Evolutionary conservation across 495 filamentous ascomycete genomes (phyloP).

Genomic region (Penicillium odoratum): DNA sequence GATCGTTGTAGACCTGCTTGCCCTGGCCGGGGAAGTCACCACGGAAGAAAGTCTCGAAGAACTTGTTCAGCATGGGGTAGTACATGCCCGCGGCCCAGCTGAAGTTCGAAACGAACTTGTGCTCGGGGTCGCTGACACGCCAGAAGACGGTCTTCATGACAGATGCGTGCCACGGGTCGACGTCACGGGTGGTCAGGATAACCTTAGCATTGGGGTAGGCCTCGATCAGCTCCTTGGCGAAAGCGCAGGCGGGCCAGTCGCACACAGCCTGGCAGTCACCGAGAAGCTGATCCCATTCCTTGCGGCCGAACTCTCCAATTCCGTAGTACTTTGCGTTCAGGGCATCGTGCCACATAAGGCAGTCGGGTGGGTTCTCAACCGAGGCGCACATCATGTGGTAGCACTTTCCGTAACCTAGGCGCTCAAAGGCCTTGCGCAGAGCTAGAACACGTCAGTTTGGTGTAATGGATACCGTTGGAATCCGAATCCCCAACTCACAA

Average conservation of each 20-base stretch:
- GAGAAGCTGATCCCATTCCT: constrained; percentile 67
- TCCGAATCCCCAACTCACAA: constrained; percentile 43
- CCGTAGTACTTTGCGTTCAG: constrained; percentile 65
- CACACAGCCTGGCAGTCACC: constrained; percentile 66
- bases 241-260: constrained; percentile 66
- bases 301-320: constrained; percentile 58
- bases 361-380: constrained; percentile 60
- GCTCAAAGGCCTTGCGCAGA: constrained; percentile 57
- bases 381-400: constrained; percentile 69
- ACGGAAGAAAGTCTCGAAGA: constrained; percentile 58
- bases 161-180: constrained; percentile 58
- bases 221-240: constrained; percentile 66
- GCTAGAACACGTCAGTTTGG: constrained; percentile 33
- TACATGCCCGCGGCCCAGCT: constrained; percentile 59
- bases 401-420: constrained; percentile 60
- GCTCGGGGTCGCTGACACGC: constrained; percentile 56
- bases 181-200: constrained; percentile 61
- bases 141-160: constrained; percentile 55
- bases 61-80: constrained; percentile 59
- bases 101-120: constrained; percentile 51
- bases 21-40: constrained; percentile 52
- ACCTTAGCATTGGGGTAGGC: constrained; percentile 72
- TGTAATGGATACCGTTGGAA: neutral
- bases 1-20: constrained; percentile 51
- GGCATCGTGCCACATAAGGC: constrained; percentile 64